Conservation (phyloP, 495 filamentous ascomycete species). For the Cercophora newfieldiana region DNA sequence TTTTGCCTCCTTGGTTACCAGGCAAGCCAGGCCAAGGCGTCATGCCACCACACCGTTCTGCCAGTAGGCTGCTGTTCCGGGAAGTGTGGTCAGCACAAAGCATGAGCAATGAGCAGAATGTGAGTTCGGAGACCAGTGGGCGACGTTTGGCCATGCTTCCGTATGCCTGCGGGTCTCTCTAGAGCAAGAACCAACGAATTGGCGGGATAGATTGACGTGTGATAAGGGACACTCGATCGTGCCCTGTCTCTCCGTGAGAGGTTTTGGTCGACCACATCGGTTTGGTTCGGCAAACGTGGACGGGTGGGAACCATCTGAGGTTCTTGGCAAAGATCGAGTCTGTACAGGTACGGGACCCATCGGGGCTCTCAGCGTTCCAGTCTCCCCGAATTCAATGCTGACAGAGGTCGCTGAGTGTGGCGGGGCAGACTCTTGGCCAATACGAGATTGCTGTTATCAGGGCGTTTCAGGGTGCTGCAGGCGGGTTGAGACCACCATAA, state of each 20-base stretch:
- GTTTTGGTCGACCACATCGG: not conserved
- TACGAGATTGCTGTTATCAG: not conserved
- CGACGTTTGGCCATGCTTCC: not conserved
- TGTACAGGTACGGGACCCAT: not conserved
- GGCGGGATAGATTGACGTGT: not conserved
- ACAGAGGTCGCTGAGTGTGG: not conserved
- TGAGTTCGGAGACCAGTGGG: too few species aligned
- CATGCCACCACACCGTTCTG: not conserved
- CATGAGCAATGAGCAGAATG: too few species aligned
- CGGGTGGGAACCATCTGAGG: not conserved
- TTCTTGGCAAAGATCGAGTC: too few species aligned
- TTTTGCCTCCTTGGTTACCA: not conserved
- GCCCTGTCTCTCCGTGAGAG: not conserved
- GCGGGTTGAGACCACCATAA: not conserved
- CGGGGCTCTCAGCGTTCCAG: not conserved
- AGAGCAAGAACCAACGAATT: not conserved
- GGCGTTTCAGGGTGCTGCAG: constrained; percentile 13
- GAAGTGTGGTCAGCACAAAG: not conserved
- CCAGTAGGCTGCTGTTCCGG: not conserved
- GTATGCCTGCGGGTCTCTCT: not conserved
- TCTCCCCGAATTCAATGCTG: not conserved
- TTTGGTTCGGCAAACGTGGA: not conserved
- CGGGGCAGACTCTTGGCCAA: not conserved
- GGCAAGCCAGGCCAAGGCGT: not conserved
- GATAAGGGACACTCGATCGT: not conserved